phyloP scores from a whole-genome alignment of 768 basidiomycete genomes.

The Mycena haematopus region DNA sequence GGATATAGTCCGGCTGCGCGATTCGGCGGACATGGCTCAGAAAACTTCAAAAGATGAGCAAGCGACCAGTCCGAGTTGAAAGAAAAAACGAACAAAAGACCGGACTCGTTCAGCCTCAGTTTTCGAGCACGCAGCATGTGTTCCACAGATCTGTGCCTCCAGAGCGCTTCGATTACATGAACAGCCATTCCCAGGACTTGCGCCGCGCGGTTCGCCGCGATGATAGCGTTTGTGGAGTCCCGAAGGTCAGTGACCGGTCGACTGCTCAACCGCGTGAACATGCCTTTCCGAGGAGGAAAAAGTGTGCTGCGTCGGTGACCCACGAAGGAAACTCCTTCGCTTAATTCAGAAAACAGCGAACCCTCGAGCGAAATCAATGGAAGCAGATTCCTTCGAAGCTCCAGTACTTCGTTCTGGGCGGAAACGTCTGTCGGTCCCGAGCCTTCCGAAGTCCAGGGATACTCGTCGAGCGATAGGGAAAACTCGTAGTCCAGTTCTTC shows the following conservation, averaged over 20 bases:
- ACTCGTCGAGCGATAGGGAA: slow-evolving; percentile 33
- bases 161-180: slow-evolving; percentile 66
- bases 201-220: slow-evolving; percentile 58
- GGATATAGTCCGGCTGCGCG: slow-evolving; percentile 70
- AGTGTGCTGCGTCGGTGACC: slow-evolving; percentile 69
- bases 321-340: slow-evolving; percentile 64
- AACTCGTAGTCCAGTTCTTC: slow-evolving; percentile 69
- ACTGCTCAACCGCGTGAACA: slow-evolving; percentile 52
- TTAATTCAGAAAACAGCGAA: slow-evolving; percentile 70
- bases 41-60: slow-evolving; percentile 55
- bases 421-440: slow-evolving; percentile 31
- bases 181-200: slow-evolving; percentile 56
- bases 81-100: slow-evolving; percentile 61
- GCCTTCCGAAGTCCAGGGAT: slow-evolving; percentile 31
- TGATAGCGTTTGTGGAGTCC: slow-evolving; percentile 43
- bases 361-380: slow-evolving; percentile 73
- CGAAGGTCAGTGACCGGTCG: slow-evolving; percentile 46
- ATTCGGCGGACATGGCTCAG: slow-evolving; percentile 70
- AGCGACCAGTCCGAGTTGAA: slow-evolving; percentile 11
- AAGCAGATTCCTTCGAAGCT: slow-evolving; percentile 61
- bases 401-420: slow-evolving; percentile 50
- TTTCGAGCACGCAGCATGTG: slow-evolving; percentile 61
- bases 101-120: slow-evolving; percentile 76
- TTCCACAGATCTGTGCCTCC: slow-evolving; percentile 73
- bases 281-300: slow-evolving; percentile 74